Percentiles rank a stretch among this genome's conserved stretches.
These are phyloP conservation scores for Ettlia oleoabundans DNA, from an alignment of 139 green algal genomes.

Conservation along the genomic window DNA sequence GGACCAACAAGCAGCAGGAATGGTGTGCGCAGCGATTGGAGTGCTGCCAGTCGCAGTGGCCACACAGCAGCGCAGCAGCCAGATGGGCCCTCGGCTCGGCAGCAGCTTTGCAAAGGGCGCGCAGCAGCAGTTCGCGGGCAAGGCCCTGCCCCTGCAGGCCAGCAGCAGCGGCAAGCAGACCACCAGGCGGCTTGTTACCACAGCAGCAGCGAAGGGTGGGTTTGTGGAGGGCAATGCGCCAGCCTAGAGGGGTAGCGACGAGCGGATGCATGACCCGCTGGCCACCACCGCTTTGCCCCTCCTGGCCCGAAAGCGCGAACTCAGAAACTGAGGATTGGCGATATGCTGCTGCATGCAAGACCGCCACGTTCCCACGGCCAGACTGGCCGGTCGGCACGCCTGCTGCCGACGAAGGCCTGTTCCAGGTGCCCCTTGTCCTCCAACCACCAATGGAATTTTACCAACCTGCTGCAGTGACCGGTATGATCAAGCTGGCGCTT, in stretches of 20 bases:
- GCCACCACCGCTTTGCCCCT: no score
- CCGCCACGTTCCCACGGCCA: no score
- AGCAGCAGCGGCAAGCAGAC: conserved; percentile 29
- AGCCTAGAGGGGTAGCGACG: neutral
- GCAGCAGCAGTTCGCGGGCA: conserved; percentile 15
- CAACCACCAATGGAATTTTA: no score
- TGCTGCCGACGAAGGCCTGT: neutral
- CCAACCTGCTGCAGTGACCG: conserved; percentile 21
- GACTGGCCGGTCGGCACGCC: neutral
- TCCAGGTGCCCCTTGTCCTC: no score
- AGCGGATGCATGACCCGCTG: neutral
- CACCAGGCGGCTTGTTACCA: conserved; percentile 41
- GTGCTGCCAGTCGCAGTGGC: neutral
- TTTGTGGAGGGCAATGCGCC: conserved; percentile 5
- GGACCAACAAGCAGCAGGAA: neutral
- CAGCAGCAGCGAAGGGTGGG: conserved; percentile 75
- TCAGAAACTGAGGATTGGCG: no score
- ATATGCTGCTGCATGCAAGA: no score
- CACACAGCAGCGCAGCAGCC: conserved; percentile 25
- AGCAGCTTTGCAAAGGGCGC: conserved; percentile 34
- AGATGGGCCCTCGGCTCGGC: neutral
- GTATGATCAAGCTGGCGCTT: conserved; percentile 95
- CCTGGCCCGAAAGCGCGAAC: no score
- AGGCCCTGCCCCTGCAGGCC: conserved; percentile 6
- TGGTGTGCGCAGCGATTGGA: neutral